These are phyloP conservation scores for Diaporthe velutina DNA, from an alignment of 2,329 filamentous ascomycete genomes.

Conservation along the genomic window DNA sequence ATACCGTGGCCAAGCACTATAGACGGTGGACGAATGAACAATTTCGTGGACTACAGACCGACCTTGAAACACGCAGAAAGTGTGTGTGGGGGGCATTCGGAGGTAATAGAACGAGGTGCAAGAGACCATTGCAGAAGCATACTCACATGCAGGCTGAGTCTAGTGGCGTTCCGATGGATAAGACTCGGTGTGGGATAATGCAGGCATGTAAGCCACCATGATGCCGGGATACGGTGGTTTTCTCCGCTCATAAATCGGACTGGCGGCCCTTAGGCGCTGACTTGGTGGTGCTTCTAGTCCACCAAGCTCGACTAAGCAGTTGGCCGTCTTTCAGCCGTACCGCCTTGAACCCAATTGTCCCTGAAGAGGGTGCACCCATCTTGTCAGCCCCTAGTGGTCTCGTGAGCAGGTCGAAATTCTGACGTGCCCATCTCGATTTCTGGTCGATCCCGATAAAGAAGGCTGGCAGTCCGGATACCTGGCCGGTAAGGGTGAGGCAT, in stretches of 20 bases:
- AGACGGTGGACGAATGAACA: not conserved
- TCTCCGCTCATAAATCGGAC: not conserved
- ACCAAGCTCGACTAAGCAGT: not conserved
- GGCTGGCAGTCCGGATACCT: not conserved
- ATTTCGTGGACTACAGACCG: not conserved
- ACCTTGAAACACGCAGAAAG: not conserved
- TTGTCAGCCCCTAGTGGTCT: not conserved
- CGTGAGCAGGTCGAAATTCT: conserved; percentile 14
- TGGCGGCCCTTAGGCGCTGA: not conserved
- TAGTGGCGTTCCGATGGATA: conserved; percentile 7
- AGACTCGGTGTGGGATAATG: conserved; percentile 1
- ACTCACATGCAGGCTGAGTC: conserved; percentile 11
- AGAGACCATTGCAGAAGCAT: no score
- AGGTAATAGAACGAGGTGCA: not conserved
- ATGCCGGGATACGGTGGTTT: conserved; percentile 2
- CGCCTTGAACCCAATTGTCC: not conserved
- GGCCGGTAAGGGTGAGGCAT: not conserved
- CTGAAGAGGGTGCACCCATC: not conserved
- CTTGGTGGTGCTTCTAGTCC: conserved; percentile 24
- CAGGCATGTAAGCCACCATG: conserved; percentile 20
- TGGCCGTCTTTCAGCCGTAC: conserved; percentile 2
- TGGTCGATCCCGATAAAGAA: not conserved
- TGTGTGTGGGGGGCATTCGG: not conserved
- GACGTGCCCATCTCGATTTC: conserved; percentile 13
- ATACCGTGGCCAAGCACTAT: not conserved